Conservation (phyloP, 352 stramenopile genomes). For the Phytopythium vexans region DNA sequence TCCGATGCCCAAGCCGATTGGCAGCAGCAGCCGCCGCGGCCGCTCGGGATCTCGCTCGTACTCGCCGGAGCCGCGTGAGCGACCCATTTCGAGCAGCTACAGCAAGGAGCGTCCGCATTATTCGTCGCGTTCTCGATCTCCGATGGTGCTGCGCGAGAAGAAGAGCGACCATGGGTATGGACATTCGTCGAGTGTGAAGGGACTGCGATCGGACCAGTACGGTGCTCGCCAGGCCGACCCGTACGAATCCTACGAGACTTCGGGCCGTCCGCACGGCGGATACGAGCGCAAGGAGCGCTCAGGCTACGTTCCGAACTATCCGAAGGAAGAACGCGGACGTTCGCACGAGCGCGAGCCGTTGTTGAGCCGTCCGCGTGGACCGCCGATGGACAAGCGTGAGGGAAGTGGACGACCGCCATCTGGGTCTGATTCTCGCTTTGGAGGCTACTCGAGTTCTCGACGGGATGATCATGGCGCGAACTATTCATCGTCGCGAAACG, state of each 20-base stretch:
- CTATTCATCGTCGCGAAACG: slow-evolving; percentile 18
- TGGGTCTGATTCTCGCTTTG: slow-evolving; percentile 13
- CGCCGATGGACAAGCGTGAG: slow-evolving; percentile 13
- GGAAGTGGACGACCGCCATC: too few species aligned
- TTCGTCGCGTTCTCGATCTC: slow-evolving; percentile 31
- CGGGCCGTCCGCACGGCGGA: slow-evolving; percentile 11
- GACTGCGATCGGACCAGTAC: too few species aligned
- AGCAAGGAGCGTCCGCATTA: slow-evolving; percentile 11
- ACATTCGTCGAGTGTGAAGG: slow-evolving; percentile 14
- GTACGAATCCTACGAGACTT: slow-evolving; percentile 25
- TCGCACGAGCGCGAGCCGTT: slow-evolving; percentile 21
- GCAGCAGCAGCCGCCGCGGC: slow-evolving; percentile 17
- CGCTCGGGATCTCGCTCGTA: slow-evolving; percentile 22
- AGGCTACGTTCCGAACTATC: slow-evolving; percentile 9
- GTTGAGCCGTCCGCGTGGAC: slow-evolving; percentile 15
- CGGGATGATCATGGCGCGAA: not conserved
- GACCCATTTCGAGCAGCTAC: slow-evolving; percentile 5
- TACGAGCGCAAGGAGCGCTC: slow-evolving; percentile 14
- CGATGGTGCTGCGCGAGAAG: slow-evolving; percentile 16
- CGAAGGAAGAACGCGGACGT: slow-evolving; percentile 27
- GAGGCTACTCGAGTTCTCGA: slow-evolving; percentile 10
- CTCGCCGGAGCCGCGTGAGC: slow-evolving; percentile 18
- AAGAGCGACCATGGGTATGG: slow-evolving; percentile 9
- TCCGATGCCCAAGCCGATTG: too few species aligned
- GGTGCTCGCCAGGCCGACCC: slow-evolving; percentile 20